Evolutionary conservation across 495 filamentous ascomycete genomes (phyloP).

Genomic region (Talaromyces borbonicus): DNA sequence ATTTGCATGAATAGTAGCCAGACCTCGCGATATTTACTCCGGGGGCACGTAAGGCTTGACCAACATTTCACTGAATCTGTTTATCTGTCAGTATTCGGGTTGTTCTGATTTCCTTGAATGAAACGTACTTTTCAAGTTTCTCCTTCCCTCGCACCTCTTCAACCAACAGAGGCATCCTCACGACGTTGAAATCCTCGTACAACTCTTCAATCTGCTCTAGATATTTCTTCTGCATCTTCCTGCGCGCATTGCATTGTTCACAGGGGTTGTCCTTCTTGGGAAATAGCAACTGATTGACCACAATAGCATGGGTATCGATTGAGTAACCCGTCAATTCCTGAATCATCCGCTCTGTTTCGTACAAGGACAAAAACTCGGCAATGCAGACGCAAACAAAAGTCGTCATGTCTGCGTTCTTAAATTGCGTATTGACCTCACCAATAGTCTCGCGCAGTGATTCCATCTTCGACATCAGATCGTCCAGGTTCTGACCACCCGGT

Average conservation of each 20-base stretch:
- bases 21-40: slow-evolving; percentile 32
- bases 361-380: slow-evolving; percentile 91
- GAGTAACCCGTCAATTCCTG: slow-evolving; percentile 88
- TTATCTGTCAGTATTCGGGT: neutral
- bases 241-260: slow-evolving; percentile 88
- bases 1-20: slow-evolving; percentile 39
- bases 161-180: slow-evolving; percentile 90
- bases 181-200: slow-evolving; percentile 98
- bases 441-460: slow-evolving; percentile 89
- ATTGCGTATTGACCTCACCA: slow-evolving; percentile 90
- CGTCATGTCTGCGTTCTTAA: slow-evolving; percentile 92
- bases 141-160: slow-evolving; percentile 96
- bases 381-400: slow-evolving; percentile 99
- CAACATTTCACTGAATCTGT: slow-evolving; percentile 84
- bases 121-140: slow-evolving; percentile 64
- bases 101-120: neutral
- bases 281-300: slow-evolving; percentile 96
- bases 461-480: slow-evolving; percentile 88
- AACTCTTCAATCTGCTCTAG: slow-evolving; percentile 97
- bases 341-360: slow-evolving; percentile 99
- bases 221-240: slow-evolving; percentile 99
- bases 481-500: slow-evolving; percentile 83
- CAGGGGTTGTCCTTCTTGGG: slow-evolving; percentile 78
- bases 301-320: slow-evolving; percentile 95
- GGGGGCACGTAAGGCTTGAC: slow-evolving; percentile 77